Evolutionary conservation across 257 asterid genomes (phyloP), one percentile per base, ranked within the genome.

Genomic region (Lantana camara): DNA sequence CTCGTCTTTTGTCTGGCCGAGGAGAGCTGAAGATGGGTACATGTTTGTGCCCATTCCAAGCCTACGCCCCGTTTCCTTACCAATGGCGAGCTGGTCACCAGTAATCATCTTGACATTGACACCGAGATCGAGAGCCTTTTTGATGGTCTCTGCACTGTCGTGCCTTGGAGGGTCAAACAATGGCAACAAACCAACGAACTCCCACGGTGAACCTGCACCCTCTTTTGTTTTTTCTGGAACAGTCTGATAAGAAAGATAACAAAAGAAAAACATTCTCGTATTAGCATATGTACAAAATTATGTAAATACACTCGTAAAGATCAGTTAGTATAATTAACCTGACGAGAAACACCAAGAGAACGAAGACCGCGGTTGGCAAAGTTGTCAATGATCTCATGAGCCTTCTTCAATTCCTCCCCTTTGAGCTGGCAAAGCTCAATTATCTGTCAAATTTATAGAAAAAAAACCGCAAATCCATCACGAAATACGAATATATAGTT

Each of bases 41-140:
- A 85, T 87, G 81, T 85, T 87, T 50, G 85, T 87, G 19, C 97
- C 97, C 97, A 90, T 90, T 20, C 97, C 97, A 23, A 90, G 84
- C 27, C 97, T 80, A 35, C 91, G 88, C 0, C 88, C 97, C 0
- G 97, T 90, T 62, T 90, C 97, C 54, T 79, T 90, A 4, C 83
- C 97, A 12, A 90, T 90, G 69, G 97, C 94, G 2, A 90, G 78
- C 66, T 90, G 97, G 68, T 90, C 97, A 46, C 97, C 95, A 0
- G 92, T 85, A 73, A 85, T 85, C 92, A 85, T 82, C 84, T 85
- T 85, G 64, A 85, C 92, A 24, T 69, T 85, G 57, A 82, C 85
- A 38, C 92, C 92, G 4, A 85, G 79, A 0, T 85, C 89, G 11
- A 85, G 81, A 59, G 92, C 92, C 59, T 79, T 82, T 24, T 66